A percentile compares a stretch with the other conserved stretches of the same genome.
Evolutionary conservation across 371 early-diverging fungal species (phyloP).

Genomic region (Rhizomucor miehei): DNA sequence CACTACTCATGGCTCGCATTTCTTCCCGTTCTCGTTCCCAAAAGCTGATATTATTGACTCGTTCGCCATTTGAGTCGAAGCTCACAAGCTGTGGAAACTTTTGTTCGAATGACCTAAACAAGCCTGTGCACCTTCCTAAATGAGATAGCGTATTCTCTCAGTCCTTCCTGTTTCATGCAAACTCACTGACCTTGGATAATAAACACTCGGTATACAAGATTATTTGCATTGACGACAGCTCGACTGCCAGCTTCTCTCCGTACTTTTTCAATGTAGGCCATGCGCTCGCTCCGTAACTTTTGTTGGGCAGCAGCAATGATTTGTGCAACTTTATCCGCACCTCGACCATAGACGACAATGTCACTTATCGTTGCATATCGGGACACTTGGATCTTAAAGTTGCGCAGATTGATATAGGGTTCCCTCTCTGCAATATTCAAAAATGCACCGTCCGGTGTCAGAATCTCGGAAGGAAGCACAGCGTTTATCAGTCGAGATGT

Average conservation of each 20-base stretch:
- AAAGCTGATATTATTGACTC: slow-evolving; percentile 42
- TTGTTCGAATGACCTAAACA: slow-evolving; percentile 43
- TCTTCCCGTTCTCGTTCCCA: slow-evolving; percentile 52
- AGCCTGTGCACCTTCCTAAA: not conserved
- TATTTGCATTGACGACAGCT: slow-evolving; percentile 24
- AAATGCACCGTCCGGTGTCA: slow-evolving; percentile 13
- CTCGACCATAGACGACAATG: slow-evolving; percentile 46
- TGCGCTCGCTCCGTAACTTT: slow-evolving; percentile 19
- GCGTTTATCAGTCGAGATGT: slow-evolving; percentile 21
- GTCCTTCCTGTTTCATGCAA: not conserved
- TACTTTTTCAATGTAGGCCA: slow-evolving; percentile 9
- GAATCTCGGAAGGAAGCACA: slow-evolving; percentile 18
- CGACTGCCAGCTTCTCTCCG: slow-evolving; percentile 16
- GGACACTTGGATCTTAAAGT: slow-evolving; percentile 57
- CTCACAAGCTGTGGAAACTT: slow-evolving; percentile 48
- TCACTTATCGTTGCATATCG: slow-evolving; percentile 58
- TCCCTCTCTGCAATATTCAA: slow-evolving; percentile 21
- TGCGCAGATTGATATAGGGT: slow-evolving; percentile 53
- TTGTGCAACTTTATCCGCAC: slow-evolving; percentile 38
- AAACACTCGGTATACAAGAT: slow-evolving; percentile 43
- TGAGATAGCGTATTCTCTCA: slow-evolving; percentile 1
- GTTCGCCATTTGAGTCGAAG: slow-evolving; percentile 34
- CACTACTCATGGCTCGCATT: slow-evolving; percentile 57
- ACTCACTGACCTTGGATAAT: slow-evolving; percentile 50
- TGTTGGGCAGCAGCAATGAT: slow-evolving; percentile 44